These are phyloP conservation scores for Prinsepia uniflora DNA, from an alignment of 306 rosid genomes.

Conservation along the genomic window DNA sequence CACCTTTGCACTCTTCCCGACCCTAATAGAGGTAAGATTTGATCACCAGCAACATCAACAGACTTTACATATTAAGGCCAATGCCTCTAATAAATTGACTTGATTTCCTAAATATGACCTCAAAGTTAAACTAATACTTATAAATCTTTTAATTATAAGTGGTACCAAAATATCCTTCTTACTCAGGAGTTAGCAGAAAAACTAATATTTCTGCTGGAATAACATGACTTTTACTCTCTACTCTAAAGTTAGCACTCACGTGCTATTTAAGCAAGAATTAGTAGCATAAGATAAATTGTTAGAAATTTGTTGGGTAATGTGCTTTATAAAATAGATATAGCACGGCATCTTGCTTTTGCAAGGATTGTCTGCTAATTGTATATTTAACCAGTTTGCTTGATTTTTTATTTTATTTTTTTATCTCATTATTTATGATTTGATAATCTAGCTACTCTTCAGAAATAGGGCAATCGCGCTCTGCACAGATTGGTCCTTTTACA, in stretches of 20 bases:
- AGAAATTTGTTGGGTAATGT: background rate
- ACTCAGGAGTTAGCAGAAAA: background rate
- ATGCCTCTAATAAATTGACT: background rate
- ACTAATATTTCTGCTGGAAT: background rate
- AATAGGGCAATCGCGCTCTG: slow-evolving; percentile 71
- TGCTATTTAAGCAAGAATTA: background rate
- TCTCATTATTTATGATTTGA: slow-evolving; percentile 21
- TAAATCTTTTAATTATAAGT: background rate
- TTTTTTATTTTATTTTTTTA: background rate
- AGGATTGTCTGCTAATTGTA: background rate
- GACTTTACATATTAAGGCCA: background rate
- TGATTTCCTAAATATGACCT: background rate
- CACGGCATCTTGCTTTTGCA: background rate
- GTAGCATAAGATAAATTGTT: background rate
- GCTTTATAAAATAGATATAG: background rate
- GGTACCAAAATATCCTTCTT: background rate
- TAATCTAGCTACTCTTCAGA: slow-evolving; percentile 45
- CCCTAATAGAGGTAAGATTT: background rate
- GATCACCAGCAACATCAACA: background rate
- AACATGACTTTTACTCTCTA: background rate
- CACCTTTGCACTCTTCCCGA: background rate
- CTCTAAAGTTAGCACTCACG: background rate
- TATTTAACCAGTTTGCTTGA: background rate
- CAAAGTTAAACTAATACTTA: background rate
- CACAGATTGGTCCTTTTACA: slow-evolving; percentile 75